A percentile compares a stretch with the other conserved stretches of the same genome.
Conservation (phyloP, 2,329 filamentous ascomycete genomes). For the Monilinia fructicola region DNA sequence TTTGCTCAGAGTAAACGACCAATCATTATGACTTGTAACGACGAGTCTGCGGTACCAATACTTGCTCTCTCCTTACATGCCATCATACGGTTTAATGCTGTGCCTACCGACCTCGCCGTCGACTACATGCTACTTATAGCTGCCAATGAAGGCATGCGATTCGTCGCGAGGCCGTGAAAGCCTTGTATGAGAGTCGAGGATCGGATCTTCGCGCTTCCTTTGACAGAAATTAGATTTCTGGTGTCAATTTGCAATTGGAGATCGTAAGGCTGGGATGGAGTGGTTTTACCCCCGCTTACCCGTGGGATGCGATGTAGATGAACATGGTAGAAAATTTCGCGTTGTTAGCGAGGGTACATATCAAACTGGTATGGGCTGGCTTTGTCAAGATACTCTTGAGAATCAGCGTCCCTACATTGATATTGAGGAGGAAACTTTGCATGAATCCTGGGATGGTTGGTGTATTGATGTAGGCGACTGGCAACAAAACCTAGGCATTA, state of each 20-base stretch:
- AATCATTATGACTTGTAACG: conserved; percentile 92
- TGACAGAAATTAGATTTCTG: conserved; percentile 91
- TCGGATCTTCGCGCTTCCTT: conserved; percentile 75
- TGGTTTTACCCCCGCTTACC: conserved; percentile 86
- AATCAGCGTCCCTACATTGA: conserved; percentile 44
- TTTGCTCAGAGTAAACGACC: conserved; percentile 85
- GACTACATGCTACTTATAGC: conserved; percentile 82
- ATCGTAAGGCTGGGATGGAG: conserved; percentile 80
- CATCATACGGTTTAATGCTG: conserved; percentile 72
- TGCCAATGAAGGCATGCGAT: conserved; percentile 84
- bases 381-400: conserved; percentile 60
- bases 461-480: conserved; percentile 61
- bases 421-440: conserved; percentile 61
- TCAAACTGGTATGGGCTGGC: conserved; percentile 71
- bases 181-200: conserved; percentile 67
- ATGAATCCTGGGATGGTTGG: conserved; percentile 69
- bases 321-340: conserved; percentile 65
- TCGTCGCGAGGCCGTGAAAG: conserved; percentile 61
- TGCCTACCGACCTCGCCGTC: conserved; percentile 65
- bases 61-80: conserved; percentile 76
- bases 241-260: conserved; percentile 95
- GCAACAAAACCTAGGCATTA: conserved; percentile 46
- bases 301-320: conserved; percentile 66
- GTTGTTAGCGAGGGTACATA: conserved; percentile 84
- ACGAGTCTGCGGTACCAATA: conserved; percentile 78